These are phyloP conservation scores for Orbilia brochopaga DNA, from an alignment of 2,329 filamentous ascomycete genomes.

Conservation along the genomic window DNA sequence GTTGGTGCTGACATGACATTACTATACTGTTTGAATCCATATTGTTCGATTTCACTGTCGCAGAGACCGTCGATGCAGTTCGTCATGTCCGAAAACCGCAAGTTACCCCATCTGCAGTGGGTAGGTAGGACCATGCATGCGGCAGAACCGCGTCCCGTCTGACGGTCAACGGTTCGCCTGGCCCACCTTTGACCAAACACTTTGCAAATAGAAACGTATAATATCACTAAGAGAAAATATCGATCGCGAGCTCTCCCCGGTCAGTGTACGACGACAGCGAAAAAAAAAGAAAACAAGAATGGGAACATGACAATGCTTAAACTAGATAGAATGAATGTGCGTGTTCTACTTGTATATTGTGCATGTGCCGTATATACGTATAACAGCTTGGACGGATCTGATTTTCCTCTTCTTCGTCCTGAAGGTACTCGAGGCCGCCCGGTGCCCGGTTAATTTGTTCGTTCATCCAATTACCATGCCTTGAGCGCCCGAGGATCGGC, in stretches of 20 bases:
- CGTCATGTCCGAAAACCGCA: slow-evolving; percentile 14
- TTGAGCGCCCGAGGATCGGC: not conserved
- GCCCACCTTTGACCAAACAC: no score
- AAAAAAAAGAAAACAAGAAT: slow-evolving; percentile 16
- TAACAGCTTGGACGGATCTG: no score
- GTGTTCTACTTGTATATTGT: no score
- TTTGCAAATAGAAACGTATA: no score
- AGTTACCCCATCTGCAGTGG: not conserved
- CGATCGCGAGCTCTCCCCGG: not conserved
- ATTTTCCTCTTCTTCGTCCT: slow-evolving; percentile 17
- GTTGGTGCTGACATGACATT: not conserved
- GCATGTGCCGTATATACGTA: no score
- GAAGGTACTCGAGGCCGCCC: slow-evolving; percentile 27
- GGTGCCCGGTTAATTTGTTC: slow-evolving; percentile 1
- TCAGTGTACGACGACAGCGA: not conserved
- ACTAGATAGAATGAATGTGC: no score
- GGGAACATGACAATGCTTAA: no score
- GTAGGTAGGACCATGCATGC: slow-evolving; percentile 21
- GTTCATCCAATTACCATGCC: slow-evolving; percentile 1
- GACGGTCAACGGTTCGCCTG: no score
- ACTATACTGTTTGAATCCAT: not conserved
- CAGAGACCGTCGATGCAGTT: not conserved
- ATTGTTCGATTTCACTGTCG: not conserved
- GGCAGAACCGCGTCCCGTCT: slow-evolving; percentile 5
- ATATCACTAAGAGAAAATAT: no score